Conservation (phyloP, 106 monocot genomes). For the Dactylorhiza incarnata region DNA sequence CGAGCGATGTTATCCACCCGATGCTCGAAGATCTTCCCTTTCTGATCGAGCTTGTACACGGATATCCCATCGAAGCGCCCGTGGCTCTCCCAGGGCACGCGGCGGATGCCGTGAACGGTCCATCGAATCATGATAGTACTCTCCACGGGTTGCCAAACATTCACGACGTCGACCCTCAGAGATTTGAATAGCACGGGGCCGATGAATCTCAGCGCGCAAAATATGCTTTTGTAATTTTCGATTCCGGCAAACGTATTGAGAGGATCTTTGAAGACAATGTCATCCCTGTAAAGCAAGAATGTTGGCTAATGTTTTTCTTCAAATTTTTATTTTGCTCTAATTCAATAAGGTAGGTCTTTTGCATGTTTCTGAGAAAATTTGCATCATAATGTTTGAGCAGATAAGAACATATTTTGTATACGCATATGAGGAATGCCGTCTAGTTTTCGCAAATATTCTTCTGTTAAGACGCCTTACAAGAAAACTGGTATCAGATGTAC, state of each 20-base stretch:
- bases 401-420: too few species aligned
- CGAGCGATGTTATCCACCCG: slow-evolving; percentile 59
- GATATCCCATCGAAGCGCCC: slow-evolving; percentile 79
- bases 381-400: too few species aligned
- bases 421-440: too few species aligned
- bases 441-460: too few species aligned
- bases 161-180: slow-evolving; percentile 55
- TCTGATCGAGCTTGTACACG: slow-evolving; percentile 76
- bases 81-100: slow-evolving; percentile 69
- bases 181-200: slow-evolving; percentile 63
- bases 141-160: slow-evolving; percentile 77
- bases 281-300: slow-evolving; percentile 39
- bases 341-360: not conserved
- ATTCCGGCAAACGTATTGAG: slow-evolving; percentile 67
- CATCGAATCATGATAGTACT: slow-evolving; percentile 78
- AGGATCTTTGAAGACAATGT: slow-evolving; percentile 83
- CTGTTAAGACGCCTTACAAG: too few species aligned
- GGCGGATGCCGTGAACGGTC: slow-evolving; percentile 69
- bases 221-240: slow-evolving; percentile 62
- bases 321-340: too few species aligned
- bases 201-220: slow-evolving; percentile 44
- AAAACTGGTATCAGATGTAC: too few species aligned
- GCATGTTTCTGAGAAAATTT: not conserved
- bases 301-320: too few species aligned
- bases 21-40: slow-evolving; percentile 89